Percentiles rank a stretch among this genome's conserved stretches.
These are phyloP conservation scores for Ascomycota sp. DNA, from an alignment of 2,329 filamentous ascomycete genomes.

Conservation along the genomic window DNA sequence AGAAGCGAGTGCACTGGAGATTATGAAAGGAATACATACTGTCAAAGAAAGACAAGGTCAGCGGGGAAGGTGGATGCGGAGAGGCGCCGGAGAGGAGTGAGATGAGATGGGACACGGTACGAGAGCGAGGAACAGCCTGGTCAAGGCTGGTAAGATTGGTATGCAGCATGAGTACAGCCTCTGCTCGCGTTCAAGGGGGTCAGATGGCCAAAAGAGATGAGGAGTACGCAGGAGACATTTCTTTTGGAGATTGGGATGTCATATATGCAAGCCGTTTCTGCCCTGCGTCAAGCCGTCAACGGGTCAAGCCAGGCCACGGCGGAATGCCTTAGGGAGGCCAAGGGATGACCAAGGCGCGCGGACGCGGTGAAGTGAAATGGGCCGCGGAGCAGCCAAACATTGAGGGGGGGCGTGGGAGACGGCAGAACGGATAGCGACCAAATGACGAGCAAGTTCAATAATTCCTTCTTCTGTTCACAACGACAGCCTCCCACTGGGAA, in stretches of 20 bases:
- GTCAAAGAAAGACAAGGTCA: neutral
- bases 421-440: neutral
- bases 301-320: constrained; percentile 2
- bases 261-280: constrained; percentile 12
- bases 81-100: constrained; percentile 4
- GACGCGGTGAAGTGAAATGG: constrained; percentile 1
- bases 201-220: constrained; percentile 7
- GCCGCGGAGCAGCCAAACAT: constrained; percentile 1
- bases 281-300: constrained; percentile 9
- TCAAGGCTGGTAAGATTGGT: constrained; percentile 7
- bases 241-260: constrained; percentile 12
- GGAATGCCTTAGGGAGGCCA: constrained; percentile 1
- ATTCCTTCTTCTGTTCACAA: neutral
- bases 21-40: neutral
- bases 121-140: constrained; percentile 5
- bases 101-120: constrained; percentile 1
- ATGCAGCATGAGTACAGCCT: no score
- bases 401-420: neutral
- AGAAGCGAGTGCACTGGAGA: no score
- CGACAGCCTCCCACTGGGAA: constrained; percentile 3
- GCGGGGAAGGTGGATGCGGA: neutral
- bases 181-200: no score
- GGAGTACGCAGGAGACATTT: constrained; percentile 11
- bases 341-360: constrained; percentile 2
- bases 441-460: no score